Evolutionary conservation across 768 basidiomycete genomes (phyloP).

Genomic region (Epithele typhae): DNA sequence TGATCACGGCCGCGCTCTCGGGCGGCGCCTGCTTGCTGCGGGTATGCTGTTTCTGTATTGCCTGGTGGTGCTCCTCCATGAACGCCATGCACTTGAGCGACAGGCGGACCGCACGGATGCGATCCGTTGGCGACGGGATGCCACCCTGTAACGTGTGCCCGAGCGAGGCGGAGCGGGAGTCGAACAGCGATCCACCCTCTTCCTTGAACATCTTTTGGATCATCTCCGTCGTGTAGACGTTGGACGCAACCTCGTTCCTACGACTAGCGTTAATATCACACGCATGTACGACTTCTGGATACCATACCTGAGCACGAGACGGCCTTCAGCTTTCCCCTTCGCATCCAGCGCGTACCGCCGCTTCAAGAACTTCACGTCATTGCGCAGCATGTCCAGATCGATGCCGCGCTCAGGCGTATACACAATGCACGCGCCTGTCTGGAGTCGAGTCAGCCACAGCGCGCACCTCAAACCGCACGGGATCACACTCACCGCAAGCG

Average conservation of each 20-base stretch:
- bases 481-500: conserved; percentile 71
- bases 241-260: conserved; percentile 84
- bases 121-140: conserved; percentile 91
- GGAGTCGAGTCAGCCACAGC: background rate
- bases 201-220: conserved; percentile 93
- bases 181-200: conserved; percentile 89
- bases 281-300: too few species aligned
- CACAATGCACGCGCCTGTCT: conserved; percentile 90
- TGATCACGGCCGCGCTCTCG: conserved; percentile 85
- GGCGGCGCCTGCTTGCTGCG: conserved; percentile 51
- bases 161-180: conserved; percentile 91
- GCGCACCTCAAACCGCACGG: too few species aligned
- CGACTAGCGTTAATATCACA: background rate
- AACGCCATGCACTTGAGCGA: conserved; percentile 93
- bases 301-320: conserved; percentile 85
- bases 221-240: conserved; percentile 86
- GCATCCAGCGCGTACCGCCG: conserved; percentile 80
- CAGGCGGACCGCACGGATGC: conserved; percentile 84
- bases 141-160: conserved; percentile 98
- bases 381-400: conserved; percentile 70
- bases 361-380: conserved; percentile 86
- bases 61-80: conserved; percentile 76
- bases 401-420: conserved; percentile 95
- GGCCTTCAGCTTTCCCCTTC: conserved; percentile 88
- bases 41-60: conserved; percentile 44